These are phyloP conservation scores for Talaromyces sp. DNA, from an alignment of 2,329 filamentous ascomycete genomes.

Conservation along the genomic window DNA sequence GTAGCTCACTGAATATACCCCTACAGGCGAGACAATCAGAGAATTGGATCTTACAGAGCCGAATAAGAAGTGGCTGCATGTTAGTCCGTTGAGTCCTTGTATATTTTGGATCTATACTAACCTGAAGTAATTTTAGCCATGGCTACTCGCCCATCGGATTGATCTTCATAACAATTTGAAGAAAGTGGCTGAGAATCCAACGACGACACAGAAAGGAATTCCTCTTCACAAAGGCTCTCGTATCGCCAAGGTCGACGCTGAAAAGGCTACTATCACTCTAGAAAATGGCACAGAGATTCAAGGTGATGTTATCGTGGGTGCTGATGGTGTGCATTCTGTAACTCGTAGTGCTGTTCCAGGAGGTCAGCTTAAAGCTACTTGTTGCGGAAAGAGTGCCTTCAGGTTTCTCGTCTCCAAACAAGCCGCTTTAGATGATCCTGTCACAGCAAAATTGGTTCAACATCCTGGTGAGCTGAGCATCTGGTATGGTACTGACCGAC, in stretches of 20 bases:
- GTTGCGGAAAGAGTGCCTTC: conserved; percentile 48
- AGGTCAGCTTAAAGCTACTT: conserved; percentile 45
- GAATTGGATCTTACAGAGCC: neutral
- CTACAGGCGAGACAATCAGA: neutral
- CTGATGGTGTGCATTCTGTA: conserved; percentile 51
- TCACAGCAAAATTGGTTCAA: conserved; percentile 37
- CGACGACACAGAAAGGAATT: conserved; percentile 32
- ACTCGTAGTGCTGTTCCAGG: conserved; percentile 23
- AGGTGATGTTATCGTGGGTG: conserved; percentile 54
- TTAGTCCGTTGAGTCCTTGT: neutral
- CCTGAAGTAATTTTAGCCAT: conserved; percentile 29
- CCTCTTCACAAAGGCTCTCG: conserved; percentile 43
- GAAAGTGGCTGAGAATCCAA: conserved; percentile 39
- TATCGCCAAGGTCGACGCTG: conserved; percentile 45
- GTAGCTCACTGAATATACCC: neutral
- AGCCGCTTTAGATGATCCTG: conserved; percentile 39
- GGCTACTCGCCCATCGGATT: conserved; percentile 55
- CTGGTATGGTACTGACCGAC: conserved; percentile 42
- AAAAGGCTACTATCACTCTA: conserved; percentile 43
- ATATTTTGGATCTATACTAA: neutral
- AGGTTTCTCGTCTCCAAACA: conserved; percentile 54
- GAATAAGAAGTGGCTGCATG: neutral
- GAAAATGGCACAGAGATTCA: conserved; percentile 43
- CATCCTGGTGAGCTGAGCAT: conserved; percentile 44
- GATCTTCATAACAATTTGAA: conserved; percentile 55